These are phyloP conservation scores for Nicotiana tomentosiformis DNA, from an alignment of 257 asterid species.

Conservation along the genomic window DNA sequence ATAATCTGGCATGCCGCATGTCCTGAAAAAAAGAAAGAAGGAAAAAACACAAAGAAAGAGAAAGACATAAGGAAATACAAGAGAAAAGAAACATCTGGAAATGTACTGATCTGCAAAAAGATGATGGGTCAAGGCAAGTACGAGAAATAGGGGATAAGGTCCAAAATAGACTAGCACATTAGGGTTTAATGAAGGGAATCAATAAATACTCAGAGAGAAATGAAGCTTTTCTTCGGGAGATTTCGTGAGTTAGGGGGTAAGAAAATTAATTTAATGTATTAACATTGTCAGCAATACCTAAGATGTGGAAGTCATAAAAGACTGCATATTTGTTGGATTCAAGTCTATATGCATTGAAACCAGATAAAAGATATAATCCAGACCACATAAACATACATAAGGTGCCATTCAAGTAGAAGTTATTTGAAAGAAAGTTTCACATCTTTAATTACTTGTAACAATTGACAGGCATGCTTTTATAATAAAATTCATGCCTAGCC, in stretches of 20 bases:
- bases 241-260: not conserved
- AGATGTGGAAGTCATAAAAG: not conserved
- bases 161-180: not conserved
- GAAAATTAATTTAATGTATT: not conserved
- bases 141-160: not conserved
- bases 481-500: not conserved
- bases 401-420: not conserved
- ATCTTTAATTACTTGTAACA: not conserved
- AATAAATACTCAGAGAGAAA: not conserved
- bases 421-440: not conserved
- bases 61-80: not conserved
- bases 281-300: not conserved
- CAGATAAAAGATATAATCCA: not conserved
- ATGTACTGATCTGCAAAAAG: slow-evolving; percentile 3
- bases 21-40: slow-evolving; percentile 42
- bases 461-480: not conserved
- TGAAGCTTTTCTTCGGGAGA: not conserved
- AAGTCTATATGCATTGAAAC: not conserved
- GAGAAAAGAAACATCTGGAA: not conserved
- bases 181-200: slow-evolving; percentile 1
- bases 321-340: slow-evolving; percentile 2
- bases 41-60: slow-evolving; percentile 9
- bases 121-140: not conserved
- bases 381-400: not conserved
- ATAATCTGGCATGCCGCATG: slow-evolving; percentile 67